A percentile compares a stretch with the other conserved stretches of the same genome.
These are phyloP conservation scores for Sclerotinia sclerotiorum DNA, from an alignment of 2,329 filamentous ascomycete species.

Conservation along the genomic window DNA sequence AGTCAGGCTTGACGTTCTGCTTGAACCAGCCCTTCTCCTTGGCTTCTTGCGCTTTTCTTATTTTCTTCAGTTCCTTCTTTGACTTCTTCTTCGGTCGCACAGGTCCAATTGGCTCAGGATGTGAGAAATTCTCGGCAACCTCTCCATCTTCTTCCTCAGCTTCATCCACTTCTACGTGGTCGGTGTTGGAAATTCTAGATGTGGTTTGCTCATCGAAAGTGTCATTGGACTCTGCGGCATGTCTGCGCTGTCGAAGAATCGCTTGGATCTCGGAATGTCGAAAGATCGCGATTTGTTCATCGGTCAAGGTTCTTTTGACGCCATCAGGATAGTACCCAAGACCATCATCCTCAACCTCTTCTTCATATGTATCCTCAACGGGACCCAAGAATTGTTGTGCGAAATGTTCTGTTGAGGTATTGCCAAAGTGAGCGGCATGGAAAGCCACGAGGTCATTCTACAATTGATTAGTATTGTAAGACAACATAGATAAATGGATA, in stretches of 20 bases:
- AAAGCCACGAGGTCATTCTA: slow-evolving; percentile 38
- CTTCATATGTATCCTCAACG: slow-evolving; percentile 51
- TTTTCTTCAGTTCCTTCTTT: slow-evolving; percentile 30
- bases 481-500: neutral
- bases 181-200: neutral
- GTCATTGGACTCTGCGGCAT: slow-evolving; percentile 32
- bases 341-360: slow-evolving; percentile 57
- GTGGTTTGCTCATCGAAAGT: slow-evolving; percentile 19
- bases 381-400: slow-evolving; percentile 46
- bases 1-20: slow-evolving; percentile 54
- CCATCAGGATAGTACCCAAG: slow-evolving; percentile 87
- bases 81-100: slow-evolving; percentile 21
- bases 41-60: slow-evolving; percentile 29
- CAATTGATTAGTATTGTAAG: neutral
- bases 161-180: slow-evolving; percentile 11
- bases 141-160: slow-evolving; percentile 30
- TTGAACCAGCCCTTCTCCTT: slow-evolving; percentile 40
- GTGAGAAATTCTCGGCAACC: slow-evolving; percentile 12
- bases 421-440: slow-evolving; percentile 36
- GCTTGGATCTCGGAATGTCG: slow-evolving; percentile 81
- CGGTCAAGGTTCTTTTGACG: slow-evolving; percentile 82
- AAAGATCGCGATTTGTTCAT: slow-evolving; percentile 88
- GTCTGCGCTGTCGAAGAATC: slow-evolving; percentile 56
- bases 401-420: slow-evolving; percentile 54
- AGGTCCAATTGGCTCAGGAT: slow-evolving; percentile 24